Evolutionary conservation across 257 asterid species (phyloP).

Genomic region (Nicotiana attenuata): DNA sequence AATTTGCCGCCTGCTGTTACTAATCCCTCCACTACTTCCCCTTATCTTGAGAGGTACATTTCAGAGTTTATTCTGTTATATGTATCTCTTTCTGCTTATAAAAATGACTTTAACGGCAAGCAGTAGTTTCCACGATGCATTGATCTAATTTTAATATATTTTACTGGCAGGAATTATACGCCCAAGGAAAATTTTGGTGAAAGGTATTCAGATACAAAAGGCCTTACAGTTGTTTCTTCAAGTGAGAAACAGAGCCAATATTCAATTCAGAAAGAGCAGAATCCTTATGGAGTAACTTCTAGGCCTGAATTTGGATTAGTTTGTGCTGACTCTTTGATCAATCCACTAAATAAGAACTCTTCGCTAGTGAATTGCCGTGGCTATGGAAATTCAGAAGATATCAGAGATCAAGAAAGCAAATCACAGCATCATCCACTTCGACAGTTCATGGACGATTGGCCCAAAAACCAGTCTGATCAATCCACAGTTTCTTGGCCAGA

Average conservation of each 20-base stretch:
- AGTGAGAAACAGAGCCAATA: slow-evolving; percentile 23
- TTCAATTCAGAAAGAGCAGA: slow-evolving; percentile 25
- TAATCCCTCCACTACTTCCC: slow-evolving; percentile 26
- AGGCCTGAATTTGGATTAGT: slow-evolving; percentile 60
- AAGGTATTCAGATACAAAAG: slow-evolving; percentile 26
- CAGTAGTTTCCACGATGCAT: neutral
- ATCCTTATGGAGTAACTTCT: slow-evolving; percentile 24
- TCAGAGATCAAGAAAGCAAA: slow-evolving; percentile 21
- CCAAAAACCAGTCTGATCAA: slow-evolving; percentile 30
- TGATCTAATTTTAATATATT: neutral
- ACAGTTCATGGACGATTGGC: slow-evolving; percentile 75
- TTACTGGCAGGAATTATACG: slow-evolving; percentile 31
- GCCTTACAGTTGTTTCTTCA: slow-evolving; percentile 26
- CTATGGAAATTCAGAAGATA: slow-evolving; percentile 19
- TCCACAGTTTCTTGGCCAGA: slow-evolving; percentile 36
- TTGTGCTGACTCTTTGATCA: slow-evolving; percentile 70
- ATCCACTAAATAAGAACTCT: slow-evolving; percentile 54
- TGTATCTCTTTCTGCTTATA: too few species aligned
- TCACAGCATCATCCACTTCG: slow-evolving; percentile 34
- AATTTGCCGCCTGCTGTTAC: slow-evolving; percentile 28
- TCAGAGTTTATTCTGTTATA: neutral
- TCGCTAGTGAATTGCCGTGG: slow-evolving; percentile 33
- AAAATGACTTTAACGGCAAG: neutral
- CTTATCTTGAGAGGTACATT: slow-evolving; percentile 41
- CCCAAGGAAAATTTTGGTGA: slow-evolving; percentile 29